Base-by-base conservation (phyloP, 2,329 filamentous ascomycete genomes). In the Ceratocystis eucalypticola region DNA sequence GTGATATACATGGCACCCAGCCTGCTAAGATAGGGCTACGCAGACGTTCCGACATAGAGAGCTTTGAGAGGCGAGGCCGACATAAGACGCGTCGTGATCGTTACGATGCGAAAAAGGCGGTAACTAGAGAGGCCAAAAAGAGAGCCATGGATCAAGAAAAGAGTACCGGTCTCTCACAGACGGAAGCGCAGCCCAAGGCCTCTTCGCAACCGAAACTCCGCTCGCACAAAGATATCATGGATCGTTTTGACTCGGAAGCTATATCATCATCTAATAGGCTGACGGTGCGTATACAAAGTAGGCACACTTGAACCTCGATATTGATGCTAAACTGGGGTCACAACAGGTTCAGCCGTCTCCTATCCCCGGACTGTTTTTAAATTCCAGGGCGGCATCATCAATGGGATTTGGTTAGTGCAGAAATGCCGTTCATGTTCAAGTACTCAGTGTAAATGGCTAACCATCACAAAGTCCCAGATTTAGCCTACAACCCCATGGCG, bases 51-150 rank as follows among this genome's bases (percentile, higher is more conserved):
- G 68, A 41, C 61, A 65, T 20, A 25, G 65, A 61, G 28, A 55
- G 12, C 10, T 85, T 80, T 66, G 78, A 82, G 65, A 84, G 78
- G 70, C 76, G 76, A 59, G 74, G 78, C 20, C 79, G 85, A 41
- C 76, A 79, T 69, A 88, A 81, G 72, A 86, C 82, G 17, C 79
- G 77, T 63, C 74, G 77, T 28, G 79, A 83, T 70, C 80, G 78
- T 44, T 87, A 87, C 71, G 78, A 84, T 33, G 76, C 76, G 66
- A 74, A 70, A 68, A 73, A 63, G 57, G 28, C 41, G 12, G 53
- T 41, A 69, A 41, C 64, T 69, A 28, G 71, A 68, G 30, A 71
- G 71, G 44, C 75, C 22, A 30, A 30, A 5, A 57, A 12, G n/a
- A 57, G 10, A 17, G 10, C 28, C 22, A 30, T 8, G 22, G 53